A percentile compares a stretch with the other conserved stretches of the same genome.
Evolutionary conservation across 306 rosid genomes (phyloP).

Genomic region (Malus fusca): DNA sequence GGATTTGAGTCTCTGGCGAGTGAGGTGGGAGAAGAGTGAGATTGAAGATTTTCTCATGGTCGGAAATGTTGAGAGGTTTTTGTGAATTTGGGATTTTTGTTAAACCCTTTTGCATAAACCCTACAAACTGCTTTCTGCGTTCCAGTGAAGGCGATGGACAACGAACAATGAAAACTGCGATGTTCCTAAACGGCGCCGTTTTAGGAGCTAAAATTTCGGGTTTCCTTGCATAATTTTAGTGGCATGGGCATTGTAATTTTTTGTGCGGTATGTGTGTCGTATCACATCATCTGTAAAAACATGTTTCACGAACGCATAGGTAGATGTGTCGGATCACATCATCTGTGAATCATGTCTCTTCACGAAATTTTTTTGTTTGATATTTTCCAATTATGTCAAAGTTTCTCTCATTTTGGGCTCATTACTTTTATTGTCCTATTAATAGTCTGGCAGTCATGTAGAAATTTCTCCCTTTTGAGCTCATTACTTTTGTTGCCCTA

Average conservation of each 20-base stretch:
- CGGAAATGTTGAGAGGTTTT: background rate
- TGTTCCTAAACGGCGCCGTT: background rate
- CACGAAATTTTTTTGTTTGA: too few relatives aligned
- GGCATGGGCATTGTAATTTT: too few relatives aligned
- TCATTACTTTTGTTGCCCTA: too few relatives aligned
- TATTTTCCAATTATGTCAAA: too few relatives aligned
- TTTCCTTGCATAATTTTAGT: background rate
- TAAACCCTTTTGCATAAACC: slow-evolving; percentile 37
- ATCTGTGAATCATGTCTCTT: fast-evolving
- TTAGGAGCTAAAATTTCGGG: background rate
- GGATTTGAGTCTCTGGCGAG: slow-evolving; percentile 32
- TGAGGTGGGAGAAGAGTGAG: slow-evolving; percentile 31
- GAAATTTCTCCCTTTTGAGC: too few relatives aligned
- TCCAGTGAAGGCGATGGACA: background rate
- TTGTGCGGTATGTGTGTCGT: too few relatives aligned
- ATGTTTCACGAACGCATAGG: fast-evolving
- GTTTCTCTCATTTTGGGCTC: too few relatives aligned
- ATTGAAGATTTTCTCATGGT: slow-evolving; percentile 58
- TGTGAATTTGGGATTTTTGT: background rate
- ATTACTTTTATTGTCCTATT: too few relatives aligned
- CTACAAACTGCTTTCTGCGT: background rate
- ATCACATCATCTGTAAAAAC: too few relatives aligned
- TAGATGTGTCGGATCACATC: too few relatives aligned
- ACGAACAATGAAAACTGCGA: background rate
- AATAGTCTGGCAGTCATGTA: too few relatives aligned